Base-by-base conservation (phyloP, 257 asterid species). In the Petrea volubilis region DNA sequence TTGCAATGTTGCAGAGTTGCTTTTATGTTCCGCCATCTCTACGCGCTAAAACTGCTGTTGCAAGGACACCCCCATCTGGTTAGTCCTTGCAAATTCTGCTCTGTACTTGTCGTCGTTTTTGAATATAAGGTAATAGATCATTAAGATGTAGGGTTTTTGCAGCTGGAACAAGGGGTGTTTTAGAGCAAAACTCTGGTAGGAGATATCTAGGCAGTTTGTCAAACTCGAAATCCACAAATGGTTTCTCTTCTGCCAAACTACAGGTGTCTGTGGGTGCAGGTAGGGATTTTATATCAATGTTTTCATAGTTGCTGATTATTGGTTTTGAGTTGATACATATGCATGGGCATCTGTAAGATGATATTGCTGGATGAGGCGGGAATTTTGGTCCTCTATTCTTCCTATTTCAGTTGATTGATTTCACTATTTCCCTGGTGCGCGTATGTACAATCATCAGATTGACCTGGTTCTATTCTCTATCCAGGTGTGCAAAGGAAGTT, bases 11-110 rank as follows among this genome's bases (percentile, higher is more conserved):
- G 70, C 93, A 94, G 98, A 88, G 88, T 49, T 92, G 97, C 85
- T 84, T 72, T 74, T 88, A 86, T 68, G 84, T 91, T 67, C 98
- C 97, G 23, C 97, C 99, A 49, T 84, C 97, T 59, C 85, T 91
- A 41, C 98, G 95, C 72, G 20, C 87, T 10, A 90, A 88, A 77
- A 72, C 86, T 76, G 70, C 85, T 63, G 61, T 58, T 62, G 72
- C 87, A n/a, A 84, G 85, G 82, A 86, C 96, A 46, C 93, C 93
- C 64, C 81, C 87, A 61, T 75, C 97, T 63, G 96, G 99, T 94
- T 70, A 68, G 95, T 78, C 44, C 34, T 61, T 36, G 64, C 34
- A 62, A 49, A 27, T 20, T 24, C 49, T 44, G 23, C 43, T 38
- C 24, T 60, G 51, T 44, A 20, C 53, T 50, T 62, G 14, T 53